Evolutionary conservation across 805 yeast genomes (phyloP), one percentile per base, ranked within the genome.

Genomic region (Nakazawaea ishiwadae): DNA sequence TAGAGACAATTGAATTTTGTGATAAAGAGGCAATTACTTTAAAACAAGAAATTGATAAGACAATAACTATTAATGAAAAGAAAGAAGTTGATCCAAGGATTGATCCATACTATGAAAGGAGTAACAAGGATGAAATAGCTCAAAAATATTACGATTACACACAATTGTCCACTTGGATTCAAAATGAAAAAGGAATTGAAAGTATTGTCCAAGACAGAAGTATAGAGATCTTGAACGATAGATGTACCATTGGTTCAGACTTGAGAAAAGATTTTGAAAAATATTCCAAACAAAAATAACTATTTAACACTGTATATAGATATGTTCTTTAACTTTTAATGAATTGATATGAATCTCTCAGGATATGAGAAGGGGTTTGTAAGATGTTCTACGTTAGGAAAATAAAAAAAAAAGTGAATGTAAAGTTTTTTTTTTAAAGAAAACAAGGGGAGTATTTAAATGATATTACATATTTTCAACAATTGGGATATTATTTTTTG

Each of bases 41-140:
- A 57, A 52, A 59, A 35, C 18, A 37, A 2, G 69, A 65, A 23
- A 47, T 63, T 3, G 59, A 31, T 39, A 46, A 35, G 48, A 24
- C 47, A 44, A 44, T 45, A 21, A 39, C 51, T 16, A 18, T 37
- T 34, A 11, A 58, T 44, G 33, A 57, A 41, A 35, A 45, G 45
- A 24, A 52, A 43, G 48, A 48, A 47, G 48, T 56, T 31, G 58
- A 59, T 23, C 51, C 59, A 4, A 54, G 75, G 21, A 48, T 71
- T 4, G 79, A 77, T 50, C 81, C 82, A 1, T 77, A 77, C 48
- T 74, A 73, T 3, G 59, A 63, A 9, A 62, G 68, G 38, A 73
- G 71, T 34, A 31, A 57, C 5, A 46, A 56, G 17, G 59, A 58
- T 6, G 53, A 55, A 15, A 53, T 57, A 14, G 61, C 61, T 14